Percentiles rank a stretch among this genome's conserved stretches.
These are phyloP conservation scores for Lupinus albus DNA, from an alignment of 306 rosid genomes.

Conservation along the genomic window DNA sequence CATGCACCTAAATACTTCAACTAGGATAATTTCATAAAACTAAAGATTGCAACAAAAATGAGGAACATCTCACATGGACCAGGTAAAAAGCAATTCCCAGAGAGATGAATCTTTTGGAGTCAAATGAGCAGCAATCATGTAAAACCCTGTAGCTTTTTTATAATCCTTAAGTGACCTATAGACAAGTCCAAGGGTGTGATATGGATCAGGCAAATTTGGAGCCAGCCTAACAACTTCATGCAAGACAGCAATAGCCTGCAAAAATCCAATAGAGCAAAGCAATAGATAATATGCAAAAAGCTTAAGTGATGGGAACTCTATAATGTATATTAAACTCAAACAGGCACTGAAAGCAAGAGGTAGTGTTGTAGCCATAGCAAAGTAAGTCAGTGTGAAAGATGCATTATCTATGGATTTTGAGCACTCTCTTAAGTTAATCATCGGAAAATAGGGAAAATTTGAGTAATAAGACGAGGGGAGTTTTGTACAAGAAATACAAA, in stretches of 20 bases:
- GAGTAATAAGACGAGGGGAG: not conserved
- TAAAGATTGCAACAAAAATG: conserved; percentile 32
- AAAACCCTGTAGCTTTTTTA: conserved; percentile 64
- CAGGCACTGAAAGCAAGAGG: conserved; percentile 21
- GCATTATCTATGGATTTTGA: conserved; percentile 1
- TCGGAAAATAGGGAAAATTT: not conserved
- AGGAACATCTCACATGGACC: conserved; percentile 68
- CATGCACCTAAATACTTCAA: conserved; percentile 27
- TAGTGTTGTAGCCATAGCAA: conserved; percentile 6
- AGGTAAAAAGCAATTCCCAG: conserved; percentile 67
- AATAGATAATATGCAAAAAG: conserved; percentile 14
- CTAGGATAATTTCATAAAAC: conserved; percentile 36
- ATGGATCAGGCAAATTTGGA: conserved; percentile 76
- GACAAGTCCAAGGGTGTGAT: conserved; percentile 86
- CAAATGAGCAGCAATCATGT: conserved; percentile 81
- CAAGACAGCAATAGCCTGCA: conserved; percentile 71
- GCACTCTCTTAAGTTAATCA: conserved; percentile 4
- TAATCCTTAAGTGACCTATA: conserved; percentile 58
- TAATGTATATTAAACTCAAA: conserved; percentile 22
- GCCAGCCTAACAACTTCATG: conserved; percentile 69
- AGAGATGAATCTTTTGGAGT: conserved; percentile 69
- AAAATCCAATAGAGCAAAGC: conserved; percentile 34
- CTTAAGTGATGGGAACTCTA: conserved; percentile 1
- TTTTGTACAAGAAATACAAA: not conserved
- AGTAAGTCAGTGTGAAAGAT: conserved; percentile 9